Base-by-base conservation (phyloP, 2,329 filamentous ascomycete genomes). In the Fonsecaea multimorphosa region DNA sequence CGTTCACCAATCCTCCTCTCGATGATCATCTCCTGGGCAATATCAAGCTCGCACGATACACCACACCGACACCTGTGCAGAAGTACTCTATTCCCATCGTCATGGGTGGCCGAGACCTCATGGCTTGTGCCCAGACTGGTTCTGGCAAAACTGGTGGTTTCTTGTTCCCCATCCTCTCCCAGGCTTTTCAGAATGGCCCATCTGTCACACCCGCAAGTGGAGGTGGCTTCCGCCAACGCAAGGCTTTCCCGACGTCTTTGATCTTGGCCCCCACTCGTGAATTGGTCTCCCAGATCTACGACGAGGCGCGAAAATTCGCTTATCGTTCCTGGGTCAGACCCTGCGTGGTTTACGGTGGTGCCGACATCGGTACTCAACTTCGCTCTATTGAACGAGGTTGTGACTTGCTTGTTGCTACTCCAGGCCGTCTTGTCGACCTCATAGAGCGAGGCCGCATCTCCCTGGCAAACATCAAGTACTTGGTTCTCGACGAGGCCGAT, bases 71-170 rank as follows among this genome's bases (percentile, higher is more conserved):
- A 1, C 95, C 95, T 29, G 95, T 99, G 60, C 95, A 99, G 83
- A 99, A 99, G 82, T 98, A 99, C 85, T 98, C 95, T 3, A 97
- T 99, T 64, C 95, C 95, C 72, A 99, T 99, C 76, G 95, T 99
- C 78, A 97, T 97, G 91, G 90, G 89, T 74, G 95, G 95, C 71
- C 93, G 95, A 82, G 95, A 99, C 81, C 85, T 99, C 78, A 99
- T 99, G 95, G 95, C 95, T 80, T 99, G 95, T 85, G 95, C 95
- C 75, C 95, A 99, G 86, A 99, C 95, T 74, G 95, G 94, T 89
- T 99, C 95, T 76, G 95, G 95, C 86, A 99, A 99, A 88, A 99
- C 95, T 79, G 95, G 95, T 85, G 95, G 95, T 86, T 99, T 99
- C 88, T 85, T 99, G 71, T 99, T 99, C 86, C 95, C 95, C 66